A percentile compares a stretch with the other conserved stretches of the same genome.
phyloP scores from a whole-genome alignment of 1,139 yeast genomes.

The Geotrichum histeridarum region DNA sequence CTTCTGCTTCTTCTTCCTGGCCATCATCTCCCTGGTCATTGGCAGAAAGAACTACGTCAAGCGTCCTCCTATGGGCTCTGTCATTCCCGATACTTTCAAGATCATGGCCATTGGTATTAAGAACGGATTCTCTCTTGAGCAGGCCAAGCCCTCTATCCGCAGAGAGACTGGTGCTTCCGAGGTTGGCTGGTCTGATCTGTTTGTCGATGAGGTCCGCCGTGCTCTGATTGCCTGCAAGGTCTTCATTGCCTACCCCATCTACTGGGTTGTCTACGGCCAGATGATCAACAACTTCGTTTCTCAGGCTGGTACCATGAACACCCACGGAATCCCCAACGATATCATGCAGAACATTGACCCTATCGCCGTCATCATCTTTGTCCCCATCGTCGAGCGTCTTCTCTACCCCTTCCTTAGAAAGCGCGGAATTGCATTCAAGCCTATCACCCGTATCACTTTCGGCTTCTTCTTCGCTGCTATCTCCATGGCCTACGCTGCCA shows the following conservation, averaged over 20 bases:
- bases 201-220: conserved; percentile 59
- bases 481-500: conserved; percentile 77
- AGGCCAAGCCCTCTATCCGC: conserved; percentile 52
- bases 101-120: conserved; percentile 45
- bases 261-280: conserved; percentile 66
- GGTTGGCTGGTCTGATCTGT: conserved; percentile 55
- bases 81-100: conserved; percentile 53
- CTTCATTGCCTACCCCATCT: conserved; percentile 56
- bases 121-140: conserved; percentile 49
- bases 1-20: conserved; percentile 57
- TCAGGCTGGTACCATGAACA: conserved; percentile 61
- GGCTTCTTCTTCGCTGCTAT: conserved; percentile 71
- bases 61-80: conserved; percentile 59
- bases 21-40: conserved; percentile 48
- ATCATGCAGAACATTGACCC: conserved; percentile 60
- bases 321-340: conserved; percentile 63
- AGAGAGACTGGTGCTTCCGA: conserved; percentile 38
- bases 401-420: conserved; percentile 54
- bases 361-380: conserved; percentile 54
- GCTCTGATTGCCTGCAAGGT: conserved; percentile 60
- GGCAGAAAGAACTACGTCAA: conserved; percentile 57
- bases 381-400: conserved; percentile 52
- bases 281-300: conserved; percentile 61
- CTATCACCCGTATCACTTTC: conserved; percentile 66
- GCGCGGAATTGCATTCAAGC: conserved; percentile 40